Evolutionary conservation across 306 rosid genomes (phyloP).

Genomic region (Inga laurina): DNA sequence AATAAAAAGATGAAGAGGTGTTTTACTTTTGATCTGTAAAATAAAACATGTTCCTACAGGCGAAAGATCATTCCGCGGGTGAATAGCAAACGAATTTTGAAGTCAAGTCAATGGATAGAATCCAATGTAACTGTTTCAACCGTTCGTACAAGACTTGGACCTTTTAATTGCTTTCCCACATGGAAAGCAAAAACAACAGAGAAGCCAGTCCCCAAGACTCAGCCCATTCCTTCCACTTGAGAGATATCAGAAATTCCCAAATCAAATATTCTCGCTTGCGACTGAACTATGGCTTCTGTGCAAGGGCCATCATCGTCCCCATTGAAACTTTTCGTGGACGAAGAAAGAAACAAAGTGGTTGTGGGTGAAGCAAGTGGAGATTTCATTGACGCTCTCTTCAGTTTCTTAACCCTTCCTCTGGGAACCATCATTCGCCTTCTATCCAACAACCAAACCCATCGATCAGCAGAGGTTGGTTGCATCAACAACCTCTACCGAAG

Average conservation of each 20-base stretch:
- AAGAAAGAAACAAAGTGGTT: neutral
- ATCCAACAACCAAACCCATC: neutral
- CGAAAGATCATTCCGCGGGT: too few species aligned
- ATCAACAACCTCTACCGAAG: slow-evolving; percentile 11
- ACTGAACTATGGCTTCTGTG: neutral
- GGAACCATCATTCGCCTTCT: neutral
- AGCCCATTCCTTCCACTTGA: neutral
- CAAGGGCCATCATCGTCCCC: neutral
- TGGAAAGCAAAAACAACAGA: too few species aligned
- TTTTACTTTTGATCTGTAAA: too few species aligned
- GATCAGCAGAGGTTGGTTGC: neutral
- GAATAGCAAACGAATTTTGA: too few species aligned
- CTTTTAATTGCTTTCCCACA: too few species aligned
- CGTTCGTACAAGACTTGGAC: too few species aligned
- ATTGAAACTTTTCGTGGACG: neutral
- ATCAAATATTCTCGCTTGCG: neutral
- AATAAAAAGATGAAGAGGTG: too few species aligned
- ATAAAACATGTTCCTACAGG: too few species aligned
- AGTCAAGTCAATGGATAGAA: too few species aligned
- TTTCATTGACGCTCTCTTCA: neutral
- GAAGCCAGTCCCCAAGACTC: neutral
- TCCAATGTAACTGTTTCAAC: too few species aligned
- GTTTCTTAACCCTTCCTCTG: neutral
- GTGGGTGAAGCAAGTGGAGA: neutral
- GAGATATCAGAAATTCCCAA: neutral